phyloP scores from a whole-genome alignment of 2,329 filamentous ascomycete genomes.

The Acrodontium crateriforme region DNA sequence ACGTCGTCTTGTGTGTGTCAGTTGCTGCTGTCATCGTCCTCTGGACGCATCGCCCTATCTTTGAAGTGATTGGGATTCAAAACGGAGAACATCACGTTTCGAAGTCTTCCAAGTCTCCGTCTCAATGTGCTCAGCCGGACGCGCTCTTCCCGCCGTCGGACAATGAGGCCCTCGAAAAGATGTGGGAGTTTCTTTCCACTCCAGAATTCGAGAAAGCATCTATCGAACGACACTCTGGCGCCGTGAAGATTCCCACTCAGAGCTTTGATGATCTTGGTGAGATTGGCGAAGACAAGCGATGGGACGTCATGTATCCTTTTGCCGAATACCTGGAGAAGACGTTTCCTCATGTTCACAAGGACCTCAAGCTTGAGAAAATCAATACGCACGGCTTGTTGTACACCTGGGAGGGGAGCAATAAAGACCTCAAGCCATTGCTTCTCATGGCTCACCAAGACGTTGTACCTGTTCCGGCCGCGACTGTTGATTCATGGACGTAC shows the following conservation, averaged over 20 bases:
- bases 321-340: constrained; percentile 33
- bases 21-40: too few relatives aligned
- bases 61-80: too few relatives aligned
- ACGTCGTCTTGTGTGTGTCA: too few relatives aligned
- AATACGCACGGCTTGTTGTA: constrained; percentile 50
- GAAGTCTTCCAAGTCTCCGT: too few relatives aligned
- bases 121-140: constrained; percentile 15
- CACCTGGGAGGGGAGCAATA: constrained; percentile 42
- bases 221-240: constrained; percentile 37
- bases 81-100: too few relatives aligned
- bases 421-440: constrained; percentile 39
- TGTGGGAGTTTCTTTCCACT: constrained; percentile 19
- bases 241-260: constrained; percentile 42
- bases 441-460: constrained; percentile 45
- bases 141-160: constrained; percentile 14
- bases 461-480: constrained; percentile 35
- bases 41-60: too few relatives aligned
- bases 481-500: constrained; percentile 37
- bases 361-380: constrained; percentile 35
- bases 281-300: constrained; percentile 41
- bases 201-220: constrained; percentile 19
- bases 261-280: constrained; percentile 44
- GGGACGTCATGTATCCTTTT: constrained; percentile 41
- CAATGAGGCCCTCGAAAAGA: constrained; percentile 14
- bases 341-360: constrained; percentile 35